Evolutionary conservation across 208 protist species (phyloP).

Genomic region (Trypanosoma caninum): DNA sequence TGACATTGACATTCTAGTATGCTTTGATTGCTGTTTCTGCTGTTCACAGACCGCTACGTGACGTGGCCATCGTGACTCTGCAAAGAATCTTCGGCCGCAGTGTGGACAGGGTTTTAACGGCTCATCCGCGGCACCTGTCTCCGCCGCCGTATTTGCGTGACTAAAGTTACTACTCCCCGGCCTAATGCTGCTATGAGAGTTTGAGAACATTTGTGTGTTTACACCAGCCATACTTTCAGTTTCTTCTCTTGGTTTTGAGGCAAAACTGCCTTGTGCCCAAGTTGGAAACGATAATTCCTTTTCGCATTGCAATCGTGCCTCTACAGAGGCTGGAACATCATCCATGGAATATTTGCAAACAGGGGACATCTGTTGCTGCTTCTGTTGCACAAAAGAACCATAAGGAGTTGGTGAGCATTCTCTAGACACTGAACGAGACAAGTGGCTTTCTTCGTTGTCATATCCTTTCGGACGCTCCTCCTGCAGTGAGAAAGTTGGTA

Average conservation of each 20-base stretch:
- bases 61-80: slow-evolving; percentile 40
- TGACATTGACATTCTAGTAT: not conserved
- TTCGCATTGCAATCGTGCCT: slow-evolving; percentile 11
- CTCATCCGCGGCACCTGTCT: slow-evolving; percentile 26
- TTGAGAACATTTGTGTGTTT: not conserved
- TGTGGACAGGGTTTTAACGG: slow-evolving; percentile 57
- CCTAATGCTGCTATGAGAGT: not conserved
- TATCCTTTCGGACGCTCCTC: slow-evolving; percentile 8
- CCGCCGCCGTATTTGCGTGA: slow-evolving; percentile 12
- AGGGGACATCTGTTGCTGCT: not conserved
- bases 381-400: not conserved
- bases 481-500: not conserved
- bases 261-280: not conserved
- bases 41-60: slow-evolving; percentile 55
- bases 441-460: not conserved
- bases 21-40: slow-evolving; percentile 17
- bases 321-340: slow-evolving; percentile 39
- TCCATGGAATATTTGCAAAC: slow-evolving; percentile 24
- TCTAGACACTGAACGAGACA: not conserved
- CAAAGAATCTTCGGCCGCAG: slow-evolving; percentile 71
- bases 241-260: not conserved
- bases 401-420: not conserved
- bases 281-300: not conserved
- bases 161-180: not conserved
- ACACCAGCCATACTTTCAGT: not conserved